Evolutionary conservation across 2,329 filamentous ascomycete species (phyloP).

Genomic region (Aspergillus nomiae): DNA sequence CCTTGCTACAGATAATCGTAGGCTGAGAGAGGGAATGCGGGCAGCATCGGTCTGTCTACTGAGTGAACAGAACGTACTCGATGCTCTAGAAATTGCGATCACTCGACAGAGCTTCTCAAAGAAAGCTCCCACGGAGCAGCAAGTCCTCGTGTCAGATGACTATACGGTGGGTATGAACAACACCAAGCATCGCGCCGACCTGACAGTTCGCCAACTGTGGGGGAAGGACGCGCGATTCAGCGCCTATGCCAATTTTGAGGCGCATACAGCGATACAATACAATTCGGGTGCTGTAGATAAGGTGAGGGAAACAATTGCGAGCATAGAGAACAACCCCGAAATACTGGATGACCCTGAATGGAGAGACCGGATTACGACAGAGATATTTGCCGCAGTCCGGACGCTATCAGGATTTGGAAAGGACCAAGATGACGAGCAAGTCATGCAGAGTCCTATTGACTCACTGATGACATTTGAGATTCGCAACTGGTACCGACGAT

Average conservation of each 20-base stretch:
- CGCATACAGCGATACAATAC: background rate
- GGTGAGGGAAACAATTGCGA: background rate
- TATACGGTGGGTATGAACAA: background rate
- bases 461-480: background rate
- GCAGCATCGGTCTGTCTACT: background rate
- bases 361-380: background rate
- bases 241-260: background rate
- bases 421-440: background rate
- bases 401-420: background rate
- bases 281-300: background rate
- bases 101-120: background rate
- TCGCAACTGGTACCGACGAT: background rate
- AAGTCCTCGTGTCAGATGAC: background rate
- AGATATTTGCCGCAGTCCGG: background rate
- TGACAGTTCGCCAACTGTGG: background rate
- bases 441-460: background rate
- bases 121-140: background rate
- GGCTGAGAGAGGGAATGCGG: background rate
- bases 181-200: background rate
- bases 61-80: background rate
- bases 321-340: background rate
- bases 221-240: background rate
- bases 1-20: background rate
- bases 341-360: background rate
- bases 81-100: background rate